Evolutionary conservation across 192 early-diverging fungal species (phyloP), one percentile per base, ranked within the genome.

Genomic region (Entophlyctis helioformis): DNA sequence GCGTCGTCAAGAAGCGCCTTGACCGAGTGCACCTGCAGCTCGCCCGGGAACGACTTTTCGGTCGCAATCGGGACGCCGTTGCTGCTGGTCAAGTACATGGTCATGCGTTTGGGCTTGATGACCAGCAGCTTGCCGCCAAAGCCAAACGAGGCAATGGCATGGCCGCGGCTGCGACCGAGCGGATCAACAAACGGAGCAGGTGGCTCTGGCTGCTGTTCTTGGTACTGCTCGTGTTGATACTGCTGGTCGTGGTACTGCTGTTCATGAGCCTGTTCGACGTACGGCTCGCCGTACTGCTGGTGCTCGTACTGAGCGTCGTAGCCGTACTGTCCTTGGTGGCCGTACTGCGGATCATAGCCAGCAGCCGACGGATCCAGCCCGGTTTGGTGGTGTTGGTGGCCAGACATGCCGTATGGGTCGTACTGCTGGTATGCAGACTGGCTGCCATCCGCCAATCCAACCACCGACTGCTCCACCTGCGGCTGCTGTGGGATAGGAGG

Each of bases 101-200:
- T 59, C 32, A 53, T 45, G n/a, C 60, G 44, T 37, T 31, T 42
- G 1, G 64, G 64, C 15, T 16, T 18, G 11, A 61, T 64, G 25
- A 48, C 25, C 11, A 71, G 16, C 3, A 71, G 53, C 39, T 51
- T 51, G 7, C 67, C 67, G 22, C 54, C 57, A 47, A 61, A 42
- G 0, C 58, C 51, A 32, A 66, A 67, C 3, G 39, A 28, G 22
- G 56, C 64, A 31, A 71, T 44, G 33, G 60, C 62, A 39, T 71
- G 57, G 10, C 69, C 69, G 7, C 69, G 53, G 42, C 50, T 37
- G 10, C 67, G 54, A 6, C 59, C 56, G 6, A 69, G 48, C 12
- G 59, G 58, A 41, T 69, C 67, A 11, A 48, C 33, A 36, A 61
- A 66, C 11, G 25, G 43, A 34, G 47, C 54, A 20, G n/a, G 38